Evolutionary conservation across 108 stramenopile genomes (phyloP), one percentile per base, ranked within the genome.

Genomic region (Asterionellopsis glacialis): DNA sequence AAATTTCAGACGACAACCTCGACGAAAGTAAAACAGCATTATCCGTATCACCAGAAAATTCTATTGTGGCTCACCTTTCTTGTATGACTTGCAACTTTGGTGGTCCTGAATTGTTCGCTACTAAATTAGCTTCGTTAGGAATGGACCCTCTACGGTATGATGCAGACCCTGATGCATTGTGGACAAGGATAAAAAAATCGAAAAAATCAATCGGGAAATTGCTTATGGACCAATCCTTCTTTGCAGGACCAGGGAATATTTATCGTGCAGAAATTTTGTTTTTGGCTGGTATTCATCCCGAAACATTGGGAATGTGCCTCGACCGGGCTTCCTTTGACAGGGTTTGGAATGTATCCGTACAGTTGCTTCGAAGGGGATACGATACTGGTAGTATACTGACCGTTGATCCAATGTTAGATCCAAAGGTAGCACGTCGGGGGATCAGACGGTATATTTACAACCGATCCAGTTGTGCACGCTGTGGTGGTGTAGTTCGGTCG

Each of bases 191-290:
- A 11, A 27, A 59, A 27, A 80, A 63, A 55, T 80, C 82, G 2
- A 83, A 80, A 22, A 89, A 83, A 45, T 61, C 65, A 19, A 85
- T 89, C 49, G 87, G 87, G 22, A 59, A 71, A 5, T 21, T 85
- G 18, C 69, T 89, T 38, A 89, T 89, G 87, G 87, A 89, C 55
- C 87, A 89, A 54, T 60, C 61, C n/a, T 81, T 57, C 62, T 83
- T 89, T 57, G 45, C 75, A 9, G 87, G 87, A 19, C 80, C 83
- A 0, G 87, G 87, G 11, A 89, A 89, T 60, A 89, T 89, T 44
- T 85, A 85, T 55, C 77, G 87, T 27, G 84, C 84, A 11, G 87
- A 85, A 48, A 81, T 89, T n/a, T 75, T 85, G 13, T 89, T 83
- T 72, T 65, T 80, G 41, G 83, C 83, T 1, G 80, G 82, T 7